phyloP scores from a whole-genome alignment of 768 basidiomycete species.

The Leccinum fibrillosum region DNA sequence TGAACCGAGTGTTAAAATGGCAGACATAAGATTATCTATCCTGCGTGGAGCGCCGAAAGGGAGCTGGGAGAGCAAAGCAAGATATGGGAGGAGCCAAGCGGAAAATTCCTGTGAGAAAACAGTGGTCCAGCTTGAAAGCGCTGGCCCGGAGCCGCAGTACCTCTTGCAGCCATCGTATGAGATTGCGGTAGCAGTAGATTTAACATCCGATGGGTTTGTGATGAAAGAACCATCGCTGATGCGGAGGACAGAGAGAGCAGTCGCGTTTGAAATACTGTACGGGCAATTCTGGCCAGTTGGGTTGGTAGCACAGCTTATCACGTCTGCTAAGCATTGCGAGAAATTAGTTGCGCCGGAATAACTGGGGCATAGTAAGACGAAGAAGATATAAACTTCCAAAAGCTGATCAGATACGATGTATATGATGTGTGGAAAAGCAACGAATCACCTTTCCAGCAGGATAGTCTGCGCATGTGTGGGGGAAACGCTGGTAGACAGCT shows the following conservation, averaged over 20 bases:
- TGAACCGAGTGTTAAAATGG: conserved; percentile 43
- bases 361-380: neutral
- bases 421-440: too few species aligned
- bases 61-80: conserved; percentile 46
- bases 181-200: conserved; percentile 8
- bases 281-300: neutral
- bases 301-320: neutral
- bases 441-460: conserved; percentile 4
- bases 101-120: conserved; percentile 35
- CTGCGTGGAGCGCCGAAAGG: conserved; percentile 42
- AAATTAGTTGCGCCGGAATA: conserved; percentile 4
- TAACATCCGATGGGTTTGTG: neutral
- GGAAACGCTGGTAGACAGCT: neutral
- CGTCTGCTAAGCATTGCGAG: conserved; percentile 11
- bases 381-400: neutral
- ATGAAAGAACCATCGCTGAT: conserved; percentile 3
- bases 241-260: conserved; percentile 16
- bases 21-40: conserved; percentile 41
- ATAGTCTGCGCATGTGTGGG: conserved; percentile 1
- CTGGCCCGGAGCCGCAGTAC: conserved; percentile 11
- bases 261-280: neutral
- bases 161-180: conserved; percentile 1
- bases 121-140: conserved; percentile 14
- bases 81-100: conserved; percentile 47
- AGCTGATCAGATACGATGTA: neutral